Evolutionary conservation across 139 green algal species (phyloP).

Genomic region (Chlorella sp.): DNA sequence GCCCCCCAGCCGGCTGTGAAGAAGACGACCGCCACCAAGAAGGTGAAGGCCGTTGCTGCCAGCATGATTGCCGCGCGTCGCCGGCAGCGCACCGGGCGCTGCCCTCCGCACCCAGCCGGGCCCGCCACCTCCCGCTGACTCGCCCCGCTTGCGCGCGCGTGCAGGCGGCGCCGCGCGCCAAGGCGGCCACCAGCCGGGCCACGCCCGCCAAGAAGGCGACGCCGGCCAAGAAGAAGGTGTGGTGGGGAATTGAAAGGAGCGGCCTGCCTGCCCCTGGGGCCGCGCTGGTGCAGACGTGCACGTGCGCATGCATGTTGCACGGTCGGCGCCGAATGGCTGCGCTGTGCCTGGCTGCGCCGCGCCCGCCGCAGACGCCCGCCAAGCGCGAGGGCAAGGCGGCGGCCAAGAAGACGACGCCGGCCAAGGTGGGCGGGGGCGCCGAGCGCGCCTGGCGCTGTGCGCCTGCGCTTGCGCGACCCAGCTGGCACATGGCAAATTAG

Average conservation of each 20-base stretch:
- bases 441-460: not conserved
- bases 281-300: not conserved
- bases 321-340: not conserved
- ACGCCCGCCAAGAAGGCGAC: not conserved
- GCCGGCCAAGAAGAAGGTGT: slow-evolving; percentile 6
- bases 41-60: too few species aligned
- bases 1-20: not conserved
- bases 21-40: slow-evolving; percentile 14
- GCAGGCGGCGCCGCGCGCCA: not conserved
- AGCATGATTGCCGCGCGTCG: too few species aligned
- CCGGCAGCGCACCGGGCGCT: too few species aligned
- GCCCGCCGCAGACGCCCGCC: not conserved
- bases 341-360: not conserved
- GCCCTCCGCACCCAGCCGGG: too few species aligned
- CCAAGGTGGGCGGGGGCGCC: not conserved
- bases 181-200: too few species aligned
- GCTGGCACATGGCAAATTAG: too few species aligned
- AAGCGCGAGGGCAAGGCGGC: not conserved
- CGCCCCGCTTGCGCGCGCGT: too few species aligned
- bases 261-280: not conserved
- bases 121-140: too few species aligned
- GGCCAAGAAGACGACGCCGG: not conserved
- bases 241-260: not conserved
- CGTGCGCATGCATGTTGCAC: not conserved
- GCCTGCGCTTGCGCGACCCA: not conserved